Evolutionary conservation across 495 filamentous ascomycete genomes (phyloP), one percentile per base, ranked within the genome.

Genomic region (Xanthoparmelia taractica): DNA sequence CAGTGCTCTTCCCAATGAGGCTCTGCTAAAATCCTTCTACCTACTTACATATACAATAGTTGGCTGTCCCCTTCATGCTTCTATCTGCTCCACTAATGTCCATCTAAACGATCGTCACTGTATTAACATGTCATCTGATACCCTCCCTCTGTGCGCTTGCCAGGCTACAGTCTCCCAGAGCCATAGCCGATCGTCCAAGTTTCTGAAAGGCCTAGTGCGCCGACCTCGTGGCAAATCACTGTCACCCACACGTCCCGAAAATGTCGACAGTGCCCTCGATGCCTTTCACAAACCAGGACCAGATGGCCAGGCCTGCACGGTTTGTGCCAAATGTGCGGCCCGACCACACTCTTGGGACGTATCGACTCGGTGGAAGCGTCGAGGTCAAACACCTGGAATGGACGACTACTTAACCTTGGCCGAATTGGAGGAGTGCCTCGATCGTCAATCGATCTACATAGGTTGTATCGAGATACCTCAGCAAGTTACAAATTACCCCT

Each of bases 351-450:
- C 56, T 40, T 58, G 56, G 56, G 56, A 58, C 11, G 38, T 38
- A 15, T 58, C 36, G n/a, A 37, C 10, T 15, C 34, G 20, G 18
- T 67, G 61, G 62, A 67, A 59, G 41, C 66, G 63, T 57, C 66
- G 62, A 37, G 66, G 66, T 52, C 55, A 50, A 59, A 68, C 63
- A 38, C 63, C 63, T 27, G 63, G 65, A 37, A 66, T 69, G 61
- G 63, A 64, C 45, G 67, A 69, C 27, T 69, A 69, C 60, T 40
- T 69, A 54, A 69, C 67, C 17, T 37, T 69, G 38, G 65, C 41
- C 18, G 45, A 69, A 47, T 55, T 69, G 37, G 67, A 69, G 37
- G 57, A 59, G 17, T 47, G 66, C 31, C 66, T 65, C 60, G 38
- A 58, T 17, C 60, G 38, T 33, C 67, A 69, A 58, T 60, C 60